Base-by-base conservation (phyloP, 768 basidiomycete species). In the Chalciporus piperatus region DNA sequence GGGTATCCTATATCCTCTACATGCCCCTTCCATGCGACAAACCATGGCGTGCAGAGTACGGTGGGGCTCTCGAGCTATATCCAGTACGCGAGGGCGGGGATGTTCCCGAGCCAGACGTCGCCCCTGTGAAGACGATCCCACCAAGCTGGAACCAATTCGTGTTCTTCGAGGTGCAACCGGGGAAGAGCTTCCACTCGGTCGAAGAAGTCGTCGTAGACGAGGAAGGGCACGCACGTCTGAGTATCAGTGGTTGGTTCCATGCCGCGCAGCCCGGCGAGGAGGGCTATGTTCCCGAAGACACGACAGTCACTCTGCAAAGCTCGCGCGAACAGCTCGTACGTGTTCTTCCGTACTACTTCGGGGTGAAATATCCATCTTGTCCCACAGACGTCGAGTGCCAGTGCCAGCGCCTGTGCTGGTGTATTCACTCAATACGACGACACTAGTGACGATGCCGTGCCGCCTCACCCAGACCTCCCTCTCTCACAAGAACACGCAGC, bases 241-340 rank as follows among this genome's bases (percentile, higher is more conserved):
- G 89, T 57, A 89, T 98, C 60, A 93, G 89, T 59, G 96, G 96
- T 7, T 98, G 96, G 96, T 98, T 98, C 73, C 96, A 98, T 65
- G 84, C 86, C 20, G 87, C 92, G 0, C 84, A 96, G 62, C 84
- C 88, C 56, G 92, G 90, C 11, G 96, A 98, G 67, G 89, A 93
- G 35, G 94, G 91, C 0, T 92, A 91, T 61, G 76, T 81, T 42
- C 71, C 76, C 0, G 83, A 85, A 40, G 53, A 70, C 12, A 64
- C 62, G 14, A 62, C 69, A 35, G 68, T 64, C 25, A 75, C 79
- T 45, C 58, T 77, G 28, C 87, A 89, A 70, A 92, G 86, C 68
- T 95, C 93, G 4, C 79, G 95, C 49, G 90, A 95, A 65, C 96
- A 98, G 68, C 85, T 98, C 32, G 95, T 96, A 62, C 70, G 91